Base-by-base conservation (phyloP, 2,329 filamentous ascomycete genomes). In the Neurospora sp. region DNA sequence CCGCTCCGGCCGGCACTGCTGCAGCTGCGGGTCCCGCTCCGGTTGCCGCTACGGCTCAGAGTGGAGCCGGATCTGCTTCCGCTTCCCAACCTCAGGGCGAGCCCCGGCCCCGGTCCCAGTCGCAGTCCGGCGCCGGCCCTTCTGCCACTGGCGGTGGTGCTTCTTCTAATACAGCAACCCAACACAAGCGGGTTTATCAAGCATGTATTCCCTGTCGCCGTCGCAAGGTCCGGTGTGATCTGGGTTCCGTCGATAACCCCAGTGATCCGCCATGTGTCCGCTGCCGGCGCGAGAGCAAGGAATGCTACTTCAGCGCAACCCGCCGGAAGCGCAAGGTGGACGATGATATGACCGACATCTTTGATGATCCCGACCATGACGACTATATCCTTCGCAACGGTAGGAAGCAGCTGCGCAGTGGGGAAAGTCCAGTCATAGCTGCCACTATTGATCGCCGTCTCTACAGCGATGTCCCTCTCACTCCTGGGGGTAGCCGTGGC, bases 301-400 rank as follows among this genome's bases (percentile, higher is more conserved):
- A 97, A 77, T 99, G 96, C 83, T 97, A 91, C 85, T 99, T 99
- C 84, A 97, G 93, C 72, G 92, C 93, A 23, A 98, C 94, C 39
- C 87, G 96, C 67, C 89, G 96, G 78, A 98, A 98, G 88, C 89
- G 93, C 78, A 96, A 96, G 85, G 86, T 86, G 11, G 72, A 74
- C 37, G 73, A 74, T 36, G 85, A 86, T 68, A 81, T 80, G 70
- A 82, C 84, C 70, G 78, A 78, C 3, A 76, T 74, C 41, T 66
- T 77, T 74, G 71, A 73, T 36, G 71, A 71, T 66, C 71, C 73
- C 68, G 79, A 80, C 37, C 82, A 83, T 70, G 87, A 88, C 74
- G 90, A 92, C 73, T 92, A 92, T 78, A 87, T 91, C 70, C 78
- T 91, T 39, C 87, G 91, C 75, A 92, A 92, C 79, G 91, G 90